Evolutionary conservation across 306 rosid genomes (phyloP), one percentile per base, ranked within the genome.

Genomic region (Aeschynomene evenia): DNA sequence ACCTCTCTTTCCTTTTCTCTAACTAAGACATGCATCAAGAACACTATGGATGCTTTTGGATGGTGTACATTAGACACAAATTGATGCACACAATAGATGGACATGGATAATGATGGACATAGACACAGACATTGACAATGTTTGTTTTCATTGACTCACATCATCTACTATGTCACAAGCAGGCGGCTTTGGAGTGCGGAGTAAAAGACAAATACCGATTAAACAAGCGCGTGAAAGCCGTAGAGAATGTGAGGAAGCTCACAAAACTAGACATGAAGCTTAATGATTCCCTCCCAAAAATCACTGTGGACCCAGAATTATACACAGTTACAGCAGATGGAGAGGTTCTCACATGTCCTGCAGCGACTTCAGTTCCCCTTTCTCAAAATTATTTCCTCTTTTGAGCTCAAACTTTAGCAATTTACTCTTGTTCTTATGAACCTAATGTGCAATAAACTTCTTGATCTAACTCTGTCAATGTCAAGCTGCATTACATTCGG

Each of bases 251-350:
- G 21, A 87, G 95, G 81, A 81, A 56, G 12, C 90, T 94, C 31
- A 85, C 80, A 40, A 94, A 94, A 82, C 87, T 80, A 9, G 96
- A 94, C 85, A 94, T 94, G 98, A 84, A 84, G 74, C 89, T 91
- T 70, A 94, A 90, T 15, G 80, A 90, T 3, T 77, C 97, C 12
- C 96, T 90, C 60, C 98, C 98, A 34, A 11, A 69, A 42, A 94
- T 94, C 69, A 78, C 80, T 18, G 98, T 94, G 51, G 98, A 94
- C 58, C 97, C 98, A 0, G 99, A 94, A 76, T 76, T 85, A 45
- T 94, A 84, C 81, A 78, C 62, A 0, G 99, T 91, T 19, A 85
- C 79, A 28, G 99, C 91, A 37, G 85, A 94, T 22, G 92, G 87
- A 4, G 87, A 81, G 86, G 81, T 91, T 77, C 89, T 94, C 15